A percentile compares a stretch with the other conserved stretches of the same genome.
These are phyloP conservation scores for Vararia minispora DNA, from an alignment of 768 basidiomycete genomes.

Conservation along the genomic window DNA sequence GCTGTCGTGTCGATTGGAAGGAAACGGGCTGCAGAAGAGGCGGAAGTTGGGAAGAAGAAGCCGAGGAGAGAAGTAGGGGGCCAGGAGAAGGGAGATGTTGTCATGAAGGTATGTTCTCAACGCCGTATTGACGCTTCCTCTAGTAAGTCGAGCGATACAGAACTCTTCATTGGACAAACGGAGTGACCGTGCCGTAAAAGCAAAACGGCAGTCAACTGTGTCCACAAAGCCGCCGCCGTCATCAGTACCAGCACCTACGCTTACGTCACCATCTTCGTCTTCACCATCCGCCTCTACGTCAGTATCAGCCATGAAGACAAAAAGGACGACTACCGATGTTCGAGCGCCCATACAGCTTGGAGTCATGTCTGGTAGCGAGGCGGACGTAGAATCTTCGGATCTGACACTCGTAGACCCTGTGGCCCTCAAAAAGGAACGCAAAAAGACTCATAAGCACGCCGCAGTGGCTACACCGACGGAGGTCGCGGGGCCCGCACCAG, in stretches of 20 bases:
- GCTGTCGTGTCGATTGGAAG: conserved; percentile 15
- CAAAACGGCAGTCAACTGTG: neutral
- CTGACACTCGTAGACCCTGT: neutral
- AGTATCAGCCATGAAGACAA: neutral
- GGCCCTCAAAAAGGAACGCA: conserved; percentile 1
- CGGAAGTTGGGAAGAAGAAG: conserved; percentile 23
- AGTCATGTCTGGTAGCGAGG: conserved; percentile 5
- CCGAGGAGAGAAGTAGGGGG: too few species aligned
- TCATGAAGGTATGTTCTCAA: too few species aligned
- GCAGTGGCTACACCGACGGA: neutral
- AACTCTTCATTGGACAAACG: neutral
- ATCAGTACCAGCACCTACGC: neutral
- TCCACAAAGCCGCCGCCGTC: neutral
- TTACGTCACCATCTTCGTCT: neutral
- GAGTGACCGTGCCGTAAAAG: neutral
- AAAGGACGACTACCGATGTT: neutral
- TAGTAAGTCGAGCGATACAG: too few species aligned
- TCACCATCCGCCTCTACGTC: neutral
- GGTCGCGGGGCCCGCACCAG: too few species aligned
- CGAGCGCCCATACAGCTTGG: neutral
- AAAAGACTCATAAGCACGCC: neutral
- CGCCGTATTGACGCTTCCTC: too few species aligned
- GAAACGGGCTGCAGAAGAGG: conserved; percentile 27
- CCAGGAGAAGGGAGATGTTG: too few species aligned
- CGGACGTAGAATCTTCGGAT: conserved; percentile 5